Evolutionary conservation across 176 grass and related monocot genomes (phyloP), one percentile per base, ranked within the genome.

Genomic region (Zizania latifolia): DNA sequence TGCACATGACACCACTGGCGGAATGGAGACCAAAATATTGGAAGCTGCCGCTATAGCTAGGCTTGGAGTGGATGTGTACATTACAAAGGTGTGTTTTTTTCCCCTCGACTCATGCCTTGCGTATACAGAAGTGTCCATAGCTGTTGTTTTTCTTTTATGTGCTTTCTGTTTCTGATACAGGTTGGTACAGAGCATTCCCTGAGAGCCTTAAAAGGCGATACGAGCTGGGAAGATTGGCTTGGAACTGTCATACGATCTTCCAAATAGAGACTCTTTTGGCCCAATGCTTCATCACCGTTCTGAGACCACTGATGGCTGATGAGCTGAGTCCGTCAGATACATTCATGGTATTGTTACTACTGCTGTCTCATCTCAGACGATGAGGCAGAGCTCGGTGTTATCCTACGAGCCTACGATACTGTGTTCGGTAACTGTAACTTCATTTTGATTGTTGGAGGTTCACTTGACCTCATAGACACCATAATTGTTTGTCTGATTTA

Each of bases 1-100:
- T 39, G 86, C 88, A 77, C 94, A 98, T 72, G 94, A 98, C 62
- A 98, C 94, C 23, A 92, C 91, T 46, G 91, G 94, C 27, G 91
- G 94, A 53, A 98, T 98, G 94, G 78, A 98, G 78, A 80, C 94
- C 55, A 98, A 98, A 83, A 92, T 98, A 79, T 39, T 74, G 50
- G 94, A 98, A 84, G 91, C 94, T 82, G 86, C 94, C 46, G 58
- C 65, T 57, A 94, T 94, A 78, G 84, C 94, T 71, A 93, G 82
- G 54, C 86, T 94, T 56, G 91, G 94, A 83, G 84, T 94, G 70
- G 79, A 93, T 82, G 94, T 94, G 24, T 98, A 94, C 62, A 94
- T 98, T 55, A 90, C 94, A 26, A 91, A 93, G 88, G 94, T 93
- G 51, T 38, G 71, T 33, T 57, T 67, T 27, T 14, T 60, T 46